These are phyloP conservation scores for Thoreauomyces humboldtii DNA, from an alignment of 192 early-diverging fungal species.

Conservation along the genomic window DNA sequence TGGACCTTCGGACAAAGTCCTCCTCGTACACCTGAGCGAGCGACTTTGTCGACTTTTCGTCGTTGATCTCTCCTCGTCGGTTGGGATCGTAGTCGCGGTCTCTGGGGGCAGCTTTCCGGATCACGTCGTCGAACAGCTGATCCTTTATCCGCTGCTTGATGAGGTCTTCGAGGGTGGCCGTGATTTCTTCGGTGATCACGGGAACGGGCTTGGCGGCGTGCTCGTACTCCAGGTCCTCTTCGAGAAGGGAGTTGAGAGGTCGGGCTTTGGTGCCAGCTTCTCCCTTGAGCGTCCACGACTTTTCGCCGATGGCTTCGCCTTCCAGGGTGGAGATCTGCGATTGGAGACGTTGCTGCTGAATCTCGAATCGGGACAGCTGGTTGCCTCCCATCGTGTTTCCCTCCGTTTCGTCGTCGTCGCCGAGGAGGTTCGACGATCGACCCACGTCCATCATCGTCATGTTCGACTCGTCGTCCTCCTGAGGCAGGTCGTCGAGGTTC, in stretches of 20 bases:
- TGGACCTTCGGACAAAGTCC: slow-evolving; percentile 71
- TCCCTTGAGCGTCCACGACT: slow-evolving; percentile 89
- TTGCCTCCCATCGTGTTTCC: slow-evolving; percentile 28
- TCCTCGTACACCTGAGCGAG: slow-evolving; percentile 91
- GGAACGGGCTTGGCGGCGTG: slow-evolving; percentile 89
- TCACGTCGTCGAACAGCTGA: slow-evolving; percentile 89
- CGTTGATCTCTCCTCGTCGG: slow-evolving; percentile 73
- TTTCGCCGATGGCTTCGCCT: slow-evolving; percentile 74
- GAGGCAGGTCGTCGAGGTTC: slow-evolving; percentile 9
- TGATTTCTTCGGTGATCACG: slow-evolving; percentile 88
- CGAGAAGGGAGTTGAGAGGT: slow-evolving; percentile 89
- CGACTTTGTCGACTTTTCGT: slow-evolving; percentile 82
- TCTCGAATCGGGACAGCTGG: slow-evolving; percentile 73
- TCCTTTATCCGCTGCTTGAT: slow-evolving; percentile 92
- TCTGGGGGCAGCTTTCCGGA: slow-evolving; percentile 66
- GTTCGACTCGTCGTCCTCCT: slow-evolving; percentile 29
- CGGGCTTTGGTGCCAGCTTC: slow-evolving; percentile 78
- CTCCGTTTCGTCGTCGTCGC: slow-evolving; percentile 46
- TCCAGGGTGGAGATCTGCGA: slow-evolving; percentile 81
- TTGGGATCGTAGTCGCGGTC: slow-evolving; percentile 69
- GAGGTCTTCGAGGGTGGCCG: slow-evolving; percentile 83
- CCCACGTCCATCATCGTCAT: slow-evolving; percentile 37
- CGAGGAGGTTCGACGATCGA: slow-evolving; percentile 57
- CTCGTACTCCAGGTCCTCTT: slow-evolving; percentile 91
- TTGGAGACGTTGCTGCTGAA: slow-evolving; percentile 65